Base-by-base conservation (phyloP, 2,329 filamentous ascomycete genomes). In the Graphilbum ipis-grandicollis region DNA sequence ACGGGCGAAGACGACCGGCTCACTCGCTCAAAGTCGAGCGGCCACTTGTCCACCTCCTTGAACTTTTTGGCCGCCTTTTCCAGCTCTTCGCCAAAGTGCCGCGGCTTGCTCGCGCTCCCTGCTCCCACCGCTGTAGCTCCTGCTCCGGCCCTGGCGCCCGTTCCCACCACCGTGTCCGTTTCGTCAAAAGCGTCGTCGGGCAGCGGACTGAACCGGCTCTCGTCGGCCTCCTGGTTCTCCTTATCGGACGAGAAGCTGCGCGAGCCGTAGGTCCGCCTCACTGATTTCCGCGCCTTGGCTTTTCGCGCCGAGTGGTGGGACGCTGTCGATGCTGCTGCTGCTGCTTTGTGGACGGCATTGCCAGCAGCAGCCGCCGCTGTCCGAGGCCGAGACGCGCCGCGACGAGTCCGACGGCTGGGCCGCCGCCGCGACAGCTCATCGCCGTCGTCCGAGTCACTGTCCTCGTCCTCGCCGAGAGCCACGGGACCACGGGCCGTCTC, bases 21-120 rank as follows among this genome's bases (percentile, higher is more conserved):
- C 34, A 73, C 63, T 45, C 75, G 71, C 56, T 80, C 75, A 52
- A 70, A 80, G 35, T 73, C 71, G 42, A 80, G 55, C 54, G 75
- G 63, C 73, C 74, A 80, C 54, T 65, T 60, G 51, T 80, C 75
- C 30, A 80, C 75, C 54, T 79, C 75, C 51, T 68, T 63, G 47
- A 80, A 80, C 54, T 79, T 79, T 50, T 59, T 64, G 9, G 61
- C 61, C 30, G 71, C 69, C 35, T 63, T 58, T 53, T 68, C 69
- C 42, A 80, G 56, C 58, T 75, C 71, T 31, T 65, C 44, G 28
- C 44, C 44, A 40, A 44, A 41, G 30, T 35, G 33, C 22, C 40
- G 44, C 5, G 15, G 12, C 25, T 29, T 48, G 58, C 29, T 45
- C 53, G 46, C 48, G 54, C 47, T 18, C 9, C 28, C n/a, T 29